Conservation (phyloP, 2,329 filamentous ascomycete genomes). For the Diaporthe longicolla region DNA sequence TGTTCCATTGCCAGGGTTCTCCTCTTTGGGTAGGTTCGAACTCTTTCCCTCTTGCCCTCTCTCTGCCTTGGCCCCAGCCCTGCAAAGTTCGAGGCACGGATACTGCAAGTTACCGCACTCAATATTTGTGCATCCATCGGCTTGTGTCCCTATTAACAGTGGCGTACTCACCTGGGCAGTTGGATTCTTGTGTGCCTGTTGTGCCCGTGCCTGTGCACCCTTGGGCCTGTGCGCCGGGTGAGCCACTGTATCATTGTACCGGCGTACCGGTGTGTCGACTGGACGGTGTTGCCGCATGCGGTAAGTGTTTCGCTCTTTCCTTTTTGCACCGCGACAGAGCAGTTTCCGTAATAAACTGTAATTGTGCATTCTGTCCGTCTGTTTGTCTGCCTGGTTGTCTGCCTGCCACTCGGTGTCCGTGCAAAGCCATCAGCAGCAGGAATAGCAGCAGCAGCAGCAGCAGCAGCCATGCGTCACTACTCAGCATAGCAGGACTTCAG, state of each 20-base stretch:
- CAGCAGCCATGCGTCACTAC: no score
- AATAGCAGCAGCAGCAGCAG: no score
- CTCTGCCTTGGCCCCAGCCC: slow-evolving; percentile 13
- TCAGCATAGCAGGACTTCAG: neutral
- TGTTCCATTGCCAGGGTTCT: neutral
- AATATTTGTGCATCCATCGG: neutral
- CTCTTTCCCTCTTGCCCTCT: no score
- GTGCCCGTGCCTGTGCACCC: neutral
- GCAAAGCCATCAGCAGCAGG: neutral
- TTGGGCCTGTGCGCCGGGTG: slow-evolving; percentile 1
- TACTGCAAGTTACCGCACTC: neutral
- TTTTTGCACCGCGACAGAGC: slow-evolving; percentile 7
- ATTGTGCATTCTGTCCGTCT: neutral
- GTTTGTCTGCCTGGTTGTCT: neutral
- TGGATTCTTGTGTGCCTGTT: neutral
- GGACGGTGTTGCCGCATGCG: neutral
- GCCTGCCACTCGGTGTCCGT: neutral
- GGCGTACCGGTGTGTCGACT: neutral
- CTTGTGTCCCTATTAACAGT: neutral
- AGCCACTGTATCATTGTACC: neutral
- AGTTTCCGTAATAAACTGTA: neutral
- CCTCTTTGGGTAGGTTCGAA: neutral
- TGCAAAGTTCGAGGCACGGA: neutral
- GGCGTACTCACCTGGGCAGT: neutral
- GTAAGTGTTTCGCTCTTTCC: slow-evolving; percentile 29